Evolutionary conservation across 164 flowering plant genomes (phyloP).

Genomic region (Stephania cephalantha): DNA sequence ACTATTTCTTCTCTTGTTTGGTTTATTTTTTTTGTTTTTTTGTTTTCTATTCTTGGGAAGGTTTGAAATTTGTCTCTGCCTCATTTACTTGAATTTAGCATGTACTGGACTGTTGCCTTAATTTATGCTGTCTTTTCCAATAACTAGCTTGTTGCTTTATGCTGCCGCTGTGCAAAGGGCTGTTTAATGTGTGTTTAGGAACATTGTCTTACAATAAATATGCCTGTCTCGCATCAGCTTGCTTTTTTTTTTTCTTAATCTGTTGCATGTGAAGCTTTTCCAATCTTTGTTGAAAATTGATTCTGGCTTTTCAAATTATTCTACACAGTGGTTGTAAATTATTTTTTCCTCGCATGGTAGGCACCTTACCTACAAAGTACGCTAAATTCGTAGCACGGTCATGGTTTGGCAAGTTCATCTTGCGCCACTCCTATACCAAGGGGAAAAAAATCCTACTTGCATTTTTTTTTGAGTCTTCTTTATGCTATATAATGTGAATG

Average conservation of each 20-base stretch:
- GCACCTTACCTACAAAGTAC: neutral
- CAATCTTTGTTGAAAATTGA: neutral
- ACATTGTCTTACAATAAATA: neutral
- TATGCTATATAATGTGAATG: neutral
- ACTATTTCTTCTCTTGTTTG: neutral
- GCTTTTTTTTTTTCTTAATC: neutral
- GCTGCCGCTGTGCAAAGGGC: neutral
- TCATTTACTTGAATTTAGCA: neutral
- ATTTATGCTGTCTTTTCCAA: neutral
- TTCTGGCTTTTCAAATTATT: neutral
- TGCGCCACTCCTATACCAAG: neutral
- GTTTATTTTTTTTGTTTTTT: neutral
- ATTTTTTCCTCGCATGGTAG: neutral
- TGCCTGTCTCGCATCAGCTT: neutral
- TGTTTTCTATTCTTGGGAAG: neutral
- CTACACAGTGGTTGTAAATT: neutral
- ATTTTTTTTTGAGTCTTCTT: neutral
- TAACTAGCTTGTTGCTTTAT: neutral
- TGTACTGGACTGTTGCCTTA: neutral
- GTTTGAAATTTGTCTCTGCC: neutral
- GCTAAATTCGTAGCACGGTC: neutral
- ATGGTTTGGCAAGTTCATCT: neutral
- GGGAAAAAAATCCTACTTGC: neutral
- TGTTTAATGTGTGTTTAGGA: neutral
- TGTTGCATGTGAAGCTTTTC: neutral